A percentile compares a stretch with the other conserved stretches of the same genome.
phyloP scores from a whole-genome alignment of 2,329 filamentous ascomycete species.

The Dendryphion nanum region DNA sequence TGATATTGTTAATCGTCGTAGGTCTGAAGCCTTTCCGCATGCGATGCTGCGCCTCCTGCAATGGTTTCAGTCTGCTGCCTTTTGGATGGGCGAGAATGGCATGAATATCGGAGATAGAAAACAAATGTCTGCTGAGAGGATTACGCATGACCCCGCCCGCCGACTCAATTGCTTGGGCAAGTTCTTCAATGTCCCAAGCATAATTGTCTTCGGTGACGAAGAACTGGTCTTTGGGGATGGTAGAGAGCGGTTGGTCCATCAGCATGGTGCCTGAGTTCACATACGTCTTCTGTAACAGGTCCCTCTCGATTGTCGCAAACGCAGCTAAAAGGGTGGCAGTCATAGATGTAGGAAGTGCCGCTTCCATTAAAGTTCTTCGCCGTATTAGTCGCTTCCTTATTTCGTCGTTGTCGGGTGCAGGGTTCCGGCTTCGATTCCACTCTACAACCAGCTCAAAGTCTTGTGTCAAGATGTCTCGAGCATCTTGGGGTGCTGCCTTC shows the following conservation, averaged over 20 bases:
- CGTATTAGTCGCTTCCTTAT: too few relatives aligned
- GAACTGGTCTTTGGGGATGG: conserved; percentile 35
- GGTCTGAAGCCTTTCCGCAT: conserved; percentile 32
- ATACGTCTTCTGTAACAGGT: conserved; percentile 27
- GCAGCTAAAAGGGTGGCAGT: background rate
- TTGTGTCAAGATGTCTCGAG: too few relatives aligned
- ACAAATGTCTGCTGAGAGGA: conserved; percentile 33
- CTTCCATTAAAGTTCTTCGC: too few relatives aligned
- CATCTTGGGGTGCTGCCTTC: too few relatives aligned
- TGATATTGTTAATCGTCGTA: conserved; percentile 29
- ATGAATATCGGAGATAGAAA: conserved; percentile 32
- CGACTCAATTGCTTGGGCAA: conserved; percentile 29
- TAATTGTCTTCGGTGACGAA: conserved; percentile 40
- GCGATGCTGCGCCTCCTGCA: conserved; percentile 29
- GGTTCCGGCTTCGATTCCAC: too few relatives aligned
- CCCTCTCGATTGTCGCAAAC: background rate
- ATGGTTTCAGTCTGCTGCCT: conserved; percentile 24
- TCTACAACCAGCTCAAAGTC: too few relatives aligned
- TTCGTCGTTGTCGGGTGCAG: too few relatives aligned
- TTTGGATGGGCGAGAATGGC: conserved; percentile 27
- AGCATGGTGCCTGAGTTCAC: conserved; percentile 38
- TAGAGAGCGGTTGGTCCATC: conserved; percentile 22
- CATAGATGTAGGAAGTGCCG: background rate
- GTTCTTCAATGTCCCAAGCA: conserved; percentile 40
- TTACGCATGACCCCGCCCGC: conserved; percentile 34